These are phyloP conservation scores for Penicillium thymicola DNA, from an alignment of 2,329 filamentous ascomycete genomes.

Conservation along the genomic window DNA sequence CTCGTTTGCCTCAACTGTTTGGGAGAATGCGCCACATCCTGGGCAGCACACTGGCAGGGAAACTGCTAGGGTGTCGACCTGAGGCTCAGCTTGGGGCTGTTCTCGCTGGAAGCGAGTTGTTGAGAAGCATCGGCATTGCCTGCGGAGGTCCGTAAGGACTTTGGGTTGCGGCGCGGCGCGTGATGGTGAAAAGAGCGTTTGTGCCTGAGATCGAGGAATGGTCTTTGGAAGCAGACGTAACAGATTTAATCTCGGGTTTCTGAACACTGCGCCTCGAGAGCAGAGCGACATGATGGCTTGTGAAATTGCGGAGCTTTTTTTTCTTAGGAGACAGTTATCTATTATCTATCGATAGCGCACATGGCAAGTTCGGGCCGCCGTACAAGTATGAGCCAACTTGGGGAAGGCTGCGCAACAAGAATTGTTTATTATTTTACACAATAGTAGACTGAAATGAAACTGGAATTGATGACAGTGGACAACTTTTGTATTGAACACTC, in stretches of 20 bases:
- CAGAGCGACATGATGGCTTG: slow-evolving; percentile 28
- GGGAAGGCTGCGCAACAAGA: background rate
- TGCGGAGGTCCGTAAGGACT: slow-evolving; percentile 1
- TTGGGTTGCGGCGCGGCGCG: background rate
- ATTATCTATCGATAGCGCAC: slow-evolving; percentile 26
- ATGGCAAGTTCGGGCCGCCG: slow-evolving; percentile 16
- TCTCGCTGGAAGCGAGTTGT: slow-evolving; percentile 9
- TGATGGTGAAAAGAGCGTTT: background rate
- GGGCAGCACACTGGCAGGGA: slow-evolving; percentile 55
- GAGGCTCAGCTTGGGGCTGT: slow-evolving; percentile 9
- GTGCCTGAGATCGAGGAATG: background rate
- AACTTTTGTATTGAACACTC: background rate
- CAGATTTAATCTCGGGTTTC: slow-evolving; percentile 12
- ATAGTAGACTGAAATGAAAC: background rate
- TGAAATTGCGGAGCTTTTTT: slow-evolving; percentile 22
- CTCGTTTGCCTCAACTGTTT: slow-evolving; percentile 52
- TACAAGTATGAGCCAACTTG: slow-evolving; percentile 6
- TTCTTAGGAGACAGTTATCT: slow-evolving; percentile 15
- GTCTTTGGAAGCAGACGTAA: background rate
- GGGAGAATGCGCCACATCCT: slow-evolving; percentile 61
- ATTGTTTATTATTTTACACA: background rate
- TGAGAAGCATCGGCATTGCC: slow-evolving; percentile 20
- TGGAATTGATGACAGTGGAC: background rate
- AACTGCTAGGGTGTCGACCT: slow-evolving; percentile 16
- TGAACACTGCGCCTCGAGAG: slow-evolving; percentile 24